A percentile compares a stretch with the other conserved stretches of the same genome.
These are phyloP conservation scores for Coemansia furcata DNA, from an alignment of 192 early-diverging fungal genomes.

Conservation along the genomic window DNA sequence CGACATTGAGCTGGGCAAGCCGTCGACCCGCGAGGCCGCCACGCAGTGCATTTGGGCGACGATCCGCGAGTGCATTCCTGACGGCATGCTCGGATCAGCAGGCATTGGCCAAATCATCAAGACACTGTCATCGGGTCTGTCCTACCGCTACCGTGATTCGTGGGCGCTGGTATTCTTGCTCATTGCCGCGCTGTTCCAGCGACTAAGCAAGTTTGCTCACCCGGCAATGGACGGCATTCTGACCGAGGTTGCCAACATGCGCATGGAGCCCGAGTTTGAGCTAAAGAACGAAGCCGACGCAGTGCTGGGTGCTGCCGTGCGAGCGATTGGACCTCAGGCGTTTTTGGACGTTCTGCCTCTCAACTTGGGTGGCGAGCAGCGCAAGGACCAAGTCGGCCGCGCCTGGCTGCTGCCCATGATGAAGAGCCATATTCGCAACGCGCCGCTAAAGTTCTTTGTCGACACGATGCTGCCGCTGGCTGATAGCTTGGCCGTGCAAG, in stretches of 20 bases:
- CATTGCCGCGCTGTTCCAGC: conserved; percentile 71
- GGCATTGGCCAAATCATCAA: conserved; percentile 55
- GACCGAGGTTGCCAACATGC: conserved; percentile 66
- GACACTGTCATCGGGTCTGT: conserved; percentile 57
- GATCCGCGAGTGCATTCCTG: conserved; percentile 71
- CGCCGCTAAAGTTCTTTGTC: conserved; percentile 70
- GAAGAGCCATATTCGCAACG: conserved; percentile 70
- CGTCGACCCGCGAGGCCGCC: conserved; percentile 60
- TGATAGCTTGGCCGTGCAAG: conserved; percentile 65
- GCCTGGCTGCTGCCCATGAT: conserved; percentile 91
- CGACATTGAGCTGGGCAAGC: conserved; percentile 63
- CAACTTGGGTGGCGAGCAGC: conserved; percentile 69
- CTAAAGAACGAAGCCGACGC: conserved; percentile 85
- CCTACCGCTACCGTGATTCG: conserved; percentile 77
- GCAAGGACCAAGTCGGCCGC: conserved; percentile 57
- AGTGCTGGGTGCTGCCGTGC: conserved; percentile 75
- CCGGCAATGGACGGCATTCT: conserved; percentile 61
- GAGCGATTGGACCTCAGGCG: conserved; percentile 72
- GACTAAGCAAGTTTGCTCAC: conserved; percentile 63
- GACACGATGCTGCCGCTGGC: conserved; percentile 74
- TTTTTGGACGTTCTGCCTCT: conserved; percentile 77
- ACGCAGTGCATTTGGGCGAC: conserved; percentile 69
- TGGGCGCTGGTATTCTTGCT: conserved; percentile 83
- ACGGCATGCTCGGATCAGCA: conserved; percentile 67
- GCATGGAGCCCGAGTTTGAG: conserved; percentile 78